phyloP scores from a whole-genome alignment of 2,329 filamentous ascomycete genomes.

The Aureobasidium sp. region DNA sequence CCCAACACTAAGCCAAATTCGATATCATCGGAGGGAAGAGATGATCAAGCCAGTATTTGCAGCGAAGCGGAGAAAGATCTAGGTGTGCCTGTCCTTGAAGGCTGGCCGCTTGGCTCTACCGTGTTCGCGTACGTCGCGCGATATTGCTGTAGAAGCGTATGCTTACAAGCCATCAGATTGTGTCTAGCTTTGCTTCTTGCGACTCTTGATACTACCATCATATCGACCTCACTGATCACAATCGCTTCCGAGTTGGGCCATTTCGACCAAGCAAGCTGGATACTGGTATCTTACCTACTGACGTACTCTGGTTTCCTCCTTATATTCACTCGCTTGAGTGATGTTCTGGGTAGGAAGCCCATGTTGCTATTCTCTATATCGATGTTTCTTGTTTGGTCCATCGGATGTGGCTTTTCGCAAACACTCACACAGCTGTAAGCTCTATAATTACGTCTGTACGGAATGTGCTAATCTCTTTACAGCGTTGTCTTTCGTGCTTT shows the following conservation, averaged over 20 bases:
- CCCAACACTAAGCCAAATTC: neutral
- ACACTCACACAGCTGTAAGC: slow-evolving; percentile 15
- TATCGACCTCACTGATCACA: slow-evolving; percentile 15
- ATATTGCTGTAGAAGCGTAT: neutral
- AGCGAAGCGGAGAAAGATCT: neutral
- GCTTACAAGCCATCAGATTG: neutral
- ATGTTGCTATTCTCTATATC: slow-evolving; percentile 3
- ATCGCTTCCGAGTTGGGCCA: slow-evolving; percentile 16
- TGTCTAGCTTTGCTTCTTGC: slow-evolving; percentile 14
- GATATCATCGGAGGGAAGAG: neutral
- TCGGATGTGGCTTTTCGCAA: slow-evolving; percentile 18
- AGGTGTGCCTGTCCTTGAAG: neutral
- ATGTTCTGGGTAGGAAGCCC: slow-evolving; percentile 18
- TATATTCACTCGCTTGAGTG: slow-evolving; percentile 20
- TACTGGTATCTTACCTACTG: slow-evolving; percentile 12
- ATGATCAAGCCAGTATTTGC: neutral
- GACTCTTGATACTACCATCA: slow-evolving; percentile 18
- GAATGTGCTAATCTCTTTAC: neutral
- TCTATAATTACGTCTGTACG: neutral
- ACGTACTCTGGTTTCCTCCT: slow-evolving; percentile 21
- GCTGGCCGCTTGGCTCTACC: slow-evolving; percentile 10
- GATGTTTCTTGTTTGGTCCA: slow-evolving; percentile 19
- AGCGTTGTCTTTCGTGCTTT: slow-evolving; percentile 21
- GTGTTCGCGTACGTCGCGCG: neutral
- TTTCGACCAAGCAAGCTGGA: slow-evolving; percentile 19